phyloP scores from a whole-genome alignment of 1,284 basidiomycete species.

The Sanguinoderma infundibulare region DNA sequence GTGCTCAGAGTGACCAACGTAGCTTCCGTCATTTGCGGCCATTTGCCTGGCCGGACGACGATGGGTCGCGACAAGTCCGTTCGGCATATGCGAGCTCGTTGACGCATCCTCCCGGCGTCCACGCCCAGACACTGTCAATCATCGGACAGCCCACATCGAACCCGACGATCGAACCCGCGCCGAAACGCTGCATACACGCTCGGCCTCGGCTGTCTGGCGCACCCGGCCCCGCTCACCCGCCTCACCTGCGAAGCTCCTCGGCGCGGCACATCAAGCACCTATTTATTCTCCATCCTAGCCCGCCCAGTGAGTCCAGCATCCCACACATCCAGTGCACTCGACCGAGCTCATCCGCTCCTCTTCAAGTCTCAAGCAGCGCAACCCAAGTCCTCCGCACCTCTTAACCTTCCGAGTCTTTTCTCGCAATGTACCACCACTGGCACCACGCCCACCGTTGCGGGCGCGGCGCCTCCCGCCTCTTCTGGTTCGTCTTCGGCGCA shows the following conservation, averaged over 20 bases:
- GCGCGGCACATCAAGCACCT: not conserved
- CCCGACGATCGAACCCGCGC: not conserved
- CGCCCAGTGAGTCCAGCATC: not conserved
- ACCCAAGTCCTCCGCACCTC: not conserved
- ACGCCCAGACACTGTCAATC: too few relatives aligned
- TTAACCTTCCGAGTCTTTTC: not conserved
- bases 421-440: constrained; percentile 39
- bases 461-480: constrained; percentile 52
- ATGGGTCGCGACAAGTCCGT: not conserved
- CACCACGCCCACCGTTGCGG: constrained; percentile 38
- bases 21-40: not conserved
- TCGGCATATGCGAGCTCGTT: not conserved
- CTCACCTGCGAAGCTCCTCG: not conserved
- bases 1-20: not conserved
- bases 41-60: too few relatives aligned
- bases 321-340: not conserved
- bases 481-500: constrained; percentile 73
- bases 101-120: constrained; percentile 6
- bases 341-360: not conserved
- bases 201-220: not conserved
- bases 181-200: not conserved
- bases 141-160: too few relatives aligned
- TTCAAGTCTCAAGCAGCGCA: not conserved
- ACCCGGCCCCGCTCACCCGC: not conserved
- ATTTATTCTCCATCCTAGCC: not conserved